Conservation (phyloP, 192 early-diverging fungal genomes). For the Ambispora gerdemannii region DNA sequence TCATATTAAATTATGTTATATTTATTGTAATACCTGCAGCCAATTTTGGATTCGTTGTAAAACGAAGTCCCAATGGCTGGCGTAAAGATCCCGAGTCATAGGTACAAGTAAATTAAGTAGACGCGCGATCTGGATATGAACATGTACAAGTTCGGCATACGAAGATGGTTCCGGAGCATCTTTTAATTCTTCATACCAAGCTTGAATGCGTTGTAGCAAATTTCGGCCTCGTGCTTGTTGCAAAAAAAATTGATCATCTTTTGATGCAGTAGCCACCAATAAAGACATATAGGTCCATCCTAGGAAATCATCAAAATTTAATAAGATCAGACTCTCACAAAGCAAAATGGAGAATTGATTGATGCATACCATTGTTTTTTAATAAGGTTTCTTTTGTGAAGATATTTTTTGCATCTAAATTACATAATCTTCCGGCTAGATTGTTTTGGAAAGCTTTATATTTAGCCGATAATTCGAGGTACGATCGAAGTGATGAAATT, state of each 20-base stretch:
- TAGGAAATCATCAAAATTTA: neutral
- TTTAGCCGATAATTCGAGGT: slow-evolving; percentile 10
- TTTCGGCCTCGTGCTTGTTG: slow-evolving; percentile 40
- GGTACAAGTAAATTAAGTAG: slow-evolving; percentile 37
- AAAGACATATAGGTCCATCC: slow-evolving; percentile 1
- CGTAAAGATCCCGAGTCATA: slow-evolving; percentile 44
- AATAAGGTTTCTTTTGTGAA: slow-evolving; percentile 2
- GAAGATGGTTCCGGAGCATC: neutral
- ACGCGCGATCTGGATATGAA: slow-evolving; percentile 23
- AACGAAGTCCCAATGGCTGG: slow-evolving; percentile 47
- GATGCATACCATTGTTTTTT: slow-evolving; percentile 1
- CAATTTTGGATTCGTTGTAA: slow-evolving; percentile 31
- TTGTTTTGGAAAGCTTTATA: slow-evolving; percentile 35
- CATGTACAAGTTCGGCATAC: neutral
- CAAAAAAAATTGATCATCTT: slow-evolving; percentile 30
- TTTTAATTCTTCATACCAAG: slow-evolving; percentile 37
- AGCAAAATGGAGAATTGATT: neutral
- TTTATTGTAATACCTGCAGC: slow-evolving; percentile 30
- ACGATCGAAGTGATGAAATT: slow-evolving; percentile 27
- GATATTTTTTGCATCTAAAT: slow-evolving; percentile 22
- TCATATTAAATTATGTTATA: too few species aligned
- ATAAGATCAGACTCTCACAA: neutral
- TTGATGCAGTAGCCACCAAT: slow-evolving; percentile 16
- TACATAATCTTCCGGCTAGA: slow-evolving; percentile 28
- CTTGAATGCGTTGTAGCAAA: slow-evolving; percentile 41